Percentiles rank a stretch among this genome's conserved stretches.
These are phyloP conservation scores for Lepiota brunneoincarnata DNA, from an alignment of 768 basidiomycete genomes.

Conservation along the genomic window DNA sequence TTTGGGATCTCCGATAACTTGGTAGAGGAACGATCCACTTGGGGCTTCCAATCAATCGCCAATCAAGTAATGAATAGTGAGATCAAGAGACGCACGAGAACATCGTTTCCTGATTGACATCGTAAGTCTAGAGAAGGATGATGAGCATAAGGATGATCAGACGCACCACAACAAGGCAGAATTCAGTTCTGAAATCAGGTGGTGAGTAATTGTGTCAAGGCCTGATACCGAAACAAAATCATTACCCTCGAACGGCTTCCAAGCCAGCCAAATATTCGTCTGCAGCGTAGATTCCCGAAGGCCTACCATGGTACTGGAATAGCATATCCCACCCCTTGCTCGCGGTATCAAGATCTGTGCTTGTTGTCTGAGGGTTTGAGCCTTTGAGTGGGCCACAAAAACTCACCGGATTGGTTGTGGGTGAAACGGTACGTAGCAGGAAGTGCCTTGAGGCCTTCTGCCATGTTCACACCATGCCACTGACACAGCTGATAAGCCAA, in stretches of 20 bases:
- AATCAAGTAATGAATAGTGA: neutral
- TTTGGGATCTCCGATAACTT: constrained; percentile 53
- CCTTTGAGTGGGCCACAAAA: neutral
- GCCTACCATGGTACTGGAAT: constrained; percentile 57
- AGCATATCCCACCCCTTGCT: constrained; percentile 53
- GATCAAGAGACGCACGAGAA: constrained; percentile 41
- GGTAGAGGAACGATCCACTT: constrained; percentile 54
- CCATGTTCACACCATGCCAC: constrained; percentile 62
- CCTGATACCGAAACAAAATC: neutral
- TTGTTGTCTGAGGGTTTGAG: neutral
- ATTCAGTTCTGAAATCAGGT: constrained; percentile 39
- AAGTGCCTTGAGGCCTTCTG: constrained; percentile 54
- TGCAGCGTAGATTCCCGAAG: constrained; percentile 53
- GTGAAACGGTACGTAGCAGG: constrained; percentile 54
- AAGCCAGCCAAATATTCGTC: constrained; percentile 58
- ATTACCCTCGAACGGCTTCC: constrained; percentile 51
- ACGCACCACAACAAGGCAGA: constrained; percentile 52
- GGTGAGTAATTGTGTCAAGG: neutral
- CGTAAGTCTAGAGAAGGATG: neutral
- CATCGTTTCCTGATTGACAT: constrained; percentile 49
- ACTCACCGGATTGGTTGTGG: constrained; percentile 50
- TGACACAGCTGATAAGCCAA: constrained; percentile 17
- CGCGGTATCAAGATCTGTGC: constrained; percentile 43
- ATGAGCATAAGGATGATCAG: neutral
- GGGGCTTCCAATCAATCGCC: neutral